phyloP scores from a whole-genome alignment of 1,284 basidiomycete genomes.

The Ceraceosorus guamensis region DNA sequence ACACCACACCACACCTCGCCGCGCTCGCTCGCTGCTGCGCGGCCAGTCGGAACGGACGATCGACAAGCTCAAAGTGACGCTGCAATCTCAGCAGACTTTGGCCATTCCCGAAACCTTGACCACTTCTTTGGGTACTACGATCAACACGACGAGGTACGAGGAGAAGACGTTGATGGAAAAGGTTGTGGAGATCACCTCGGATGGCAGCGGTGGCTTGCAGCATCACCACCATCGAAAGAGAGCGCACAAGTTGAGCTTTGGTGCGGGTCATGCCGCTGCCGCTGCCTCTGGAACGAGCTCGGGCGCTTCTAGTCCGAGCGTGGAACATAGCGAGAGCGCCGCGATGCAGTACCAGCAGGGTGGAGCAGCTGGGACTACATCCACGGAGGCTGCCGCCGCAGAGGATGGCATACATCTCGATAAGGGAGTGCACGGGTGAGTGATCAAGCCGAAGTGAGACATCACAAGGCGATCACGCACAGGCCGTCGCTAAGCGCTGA shows the following conservation, averaged over 20 bases:
- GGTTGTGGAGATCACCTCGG: slow-evolving; percentile 33
- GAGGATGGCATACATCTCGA: slow-evolving; percentile 27
- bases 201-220: slow-evolving; percentile 14
- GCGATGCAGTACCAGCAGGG: neutral
- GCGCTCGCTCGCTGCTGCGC: too few species aligned
- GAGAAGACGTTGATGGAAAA: slow-evolving; percentile 43
- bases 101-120: slow-evolving; percentile 31
- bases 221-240: slow-evolving; percentile 6
- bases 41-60: slow-evolving; percentile 33
- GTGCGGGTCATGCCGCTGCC: too few species aligned
- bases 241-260: too few species aligned
- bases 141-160: slow-evolving; percentile 29
- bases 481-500: neutral
- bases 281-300: neutral
- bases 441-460: neutral
- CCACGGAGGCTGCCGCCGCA: neutral
- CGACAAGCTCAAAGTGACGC: slow-evolving; percentile 27
- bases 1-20: too few species aligned
- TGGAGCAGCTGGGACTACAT: neutral
- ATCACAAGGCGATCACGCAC: neutral
- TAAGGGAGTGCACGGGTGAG: slow-evolving; percentile 35
- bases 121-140: neutral
- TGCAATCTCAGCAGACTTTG: slow-evolving; percentile 38
- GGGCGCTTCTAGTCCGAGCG: neutral
- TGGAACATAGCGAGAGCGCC: neutral